phyloP scores from a whole-genome alignment of 176 grass and related monocot genomes.

The Oryza glumipatula region DNA sequence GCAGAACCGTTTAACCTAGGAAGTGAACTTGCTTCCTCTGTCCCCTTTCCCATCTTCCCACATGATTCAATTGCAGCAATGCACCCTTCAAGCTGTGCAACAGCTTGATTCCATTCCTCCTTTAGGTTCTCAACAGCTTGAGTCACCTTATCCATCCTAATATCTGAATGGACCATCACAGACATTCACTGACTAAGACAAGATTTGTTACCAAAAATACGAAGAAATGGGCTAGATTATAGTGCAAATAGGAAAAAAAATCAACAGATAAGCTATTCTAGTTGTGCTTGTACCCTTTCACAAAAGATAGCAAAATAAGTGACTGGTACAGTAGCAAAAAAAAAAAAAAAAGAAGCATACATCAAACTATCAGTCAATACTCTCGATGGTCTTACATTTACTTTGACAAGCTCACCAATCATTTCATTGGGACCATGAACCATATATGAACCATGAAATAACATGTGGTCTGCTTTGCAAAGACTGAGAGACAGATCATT shows the following conservation, averaged over 20 bases:
- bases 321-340: too few relatives aligned
- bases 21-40: slow-evolving; percentile 70
- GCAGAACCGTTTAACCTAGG: slow-evolving; percentile 71
- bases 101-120: slow-evolving; percentile 62
- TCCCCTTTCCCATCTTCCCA: slow-evolving; percentile 68
- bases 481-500: too few relatives aligned
- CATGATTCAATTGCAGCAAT: slow-evolving; percentile 60
- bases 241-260: not conserved
- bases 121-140: slow-evolving; percentile 74
- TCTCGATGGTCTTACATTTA: too few relatives aligned
- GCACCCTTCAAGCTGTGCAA: slow-evolving; percentile 55
- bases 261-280: too few relatives aligned
- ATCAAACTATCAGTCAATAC: too few relatives aligned
- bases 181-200: not conserved
- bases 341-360: too few relatives aligned
- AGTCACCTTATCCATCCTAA: slow-evolving; percentile 76
- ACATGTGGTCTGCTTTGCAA: too few relatives aligned
- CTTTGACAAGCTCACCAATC: too few relatives aligned
- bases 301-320: too few relatives aligned
- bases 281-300: too few relatives aligned
- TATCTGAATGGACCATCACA: slow-evolving; percentile 18
- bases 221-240: not conserved
- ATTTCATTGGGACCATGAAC: too few relatives aligned
- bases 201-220: not conserved
- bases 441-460: too few relatives aligned